Percentiles rank a stretch among this genome's conserved stretches.
phyloP scores from a whole-genome alignment of 352 stramenopile species.

The Globisporangium perplexum region DNA sequence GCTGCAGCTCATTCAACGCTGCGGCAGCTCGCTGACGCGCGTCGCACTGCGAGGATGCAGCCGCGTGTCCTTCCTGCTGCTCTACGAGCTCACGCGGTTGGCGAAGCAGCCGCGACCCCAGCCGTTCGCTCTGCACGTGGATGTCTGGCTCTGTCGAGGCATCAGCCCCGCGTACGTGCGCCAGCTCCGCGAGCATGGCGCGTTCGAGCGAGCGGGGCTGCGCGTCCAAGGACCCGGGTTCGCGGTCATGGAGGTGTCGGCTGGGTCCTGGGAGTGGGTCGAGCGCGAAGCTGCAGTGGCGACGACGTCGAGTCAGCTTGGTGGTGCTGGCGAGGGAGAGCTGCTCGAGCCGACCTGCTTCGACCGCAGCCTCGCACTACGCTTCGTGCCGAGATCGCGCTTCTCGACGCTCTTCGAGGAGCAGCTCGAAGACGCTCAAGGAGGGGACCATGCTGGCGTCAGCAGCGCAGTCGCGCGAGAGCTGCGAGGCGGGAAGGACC shows the following conservation, averaged over 20 bases:
- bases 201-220: slow-evolving; percentile 7
- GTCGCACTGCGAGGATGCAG: slow-evolving; percentile 19
- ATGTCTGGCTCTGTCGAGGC: slow-evolving; percentile 28
- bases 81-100: slow-evolving; percentile 25
- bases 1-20: slow-evolving; percentile 15
- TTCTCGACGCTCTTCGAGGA: slow-evolving; percentile 1
- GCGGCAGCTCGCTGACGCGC: neutral
- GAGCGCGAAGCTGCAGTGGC: neutral
- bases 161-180: slow-evolving; percentile 20
- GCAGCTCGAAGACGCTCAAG: neutral
- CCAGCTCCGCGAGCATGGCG: slow-evolving; percentile 11
- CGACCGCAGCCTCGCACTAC: neutral
- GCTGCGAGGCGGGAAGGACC: neutral
- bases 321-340: neutral
- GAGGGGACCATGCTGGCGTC: neutral
- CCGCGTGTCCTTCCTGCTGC: slow-evolving; percentile 25
- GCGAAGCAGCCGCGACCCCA: slow-evolving; percentile 1
- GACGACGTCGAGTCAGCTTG: neutral
- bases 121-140: slow-evolving; percentile 2
- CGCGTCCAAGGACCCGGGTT: slow-evolving; percentile 20
- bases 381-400: slow-evolving; percentile 5
- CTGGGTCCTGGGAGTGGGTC: slow-evolving; percentile 1
- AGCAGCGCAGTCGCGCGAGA: neutral
- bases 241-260: slow-evolving; percentile 13
- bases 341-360: neutral